Evolutionary conservation across 495 filamentous ascomycete genomes (phyloP).

Genomic region (Tetracladium setigerum): DNA sequence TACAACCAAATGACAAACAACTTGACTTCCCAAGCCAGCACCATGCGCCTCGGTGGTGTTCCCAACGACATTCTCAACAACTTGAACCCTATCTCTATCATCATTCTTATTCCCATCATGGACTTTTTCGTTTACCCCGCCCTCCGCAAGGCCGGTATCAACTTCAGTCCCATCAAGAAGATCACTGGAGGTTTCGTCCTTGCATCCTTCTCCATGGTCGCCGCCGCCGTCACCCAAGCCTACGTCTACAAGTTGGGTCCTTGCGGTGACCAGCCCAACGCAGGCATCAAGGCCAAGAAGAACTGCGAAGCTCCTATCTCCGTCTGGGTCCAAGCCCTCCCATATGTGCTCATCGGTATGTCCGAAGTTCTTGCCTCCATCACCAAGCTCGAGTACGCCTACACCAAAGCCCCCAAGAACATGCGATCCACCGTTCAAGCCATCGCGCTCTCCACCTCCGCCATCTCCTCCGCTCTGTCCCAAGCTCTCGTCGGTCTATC

Average conservation of each 20-base stretch:
- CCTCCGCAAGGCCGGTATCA: conserved; percentile 52
- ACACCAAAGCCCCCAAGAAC: conserved; percentile 70
- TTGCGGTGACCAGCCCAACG: conserved; percentile 40
- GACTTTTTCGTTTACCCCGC: conserved; percentile 63
- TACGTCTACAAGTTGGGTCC: conserved; percentile 60
- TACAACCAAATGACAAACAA: conserved; percentile 48
- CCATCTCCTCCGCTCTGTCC: conserved; percentile 61
- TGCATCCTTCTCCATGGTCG: conserved; percentile 55
- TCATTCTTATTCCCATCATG: conserved; percentile 73
- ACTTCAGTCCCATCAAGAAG: conserved; percentile 66
- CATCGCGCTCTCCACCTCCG: conserved; percentile 61
- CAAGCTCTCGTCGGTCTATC: conserved; percentile 59
- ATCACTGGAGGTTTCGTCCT: conserved; percentile 62
- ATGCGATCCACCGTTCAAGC: conserved; percentile 69
- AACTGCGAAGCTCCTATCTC: conserved; percentile 14
- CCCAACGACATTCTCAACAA: conserved; percentile 78
- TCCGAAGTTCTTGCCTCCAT: conserved; percentile 38
- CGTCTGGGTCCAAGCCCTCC: conserved; percentile 25
- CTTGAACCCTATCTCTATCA: conserved; percentile 65
- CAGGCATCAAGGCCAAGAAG: conserved; percentile 15
- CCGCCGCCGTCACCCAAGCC: conserved; percentile 56
- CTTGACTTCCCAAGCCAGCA: conserved; percentile 66
- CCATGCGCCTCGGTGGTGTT: conserved; percentile 60
- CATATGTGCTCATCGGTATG: conserved; percentile 30
- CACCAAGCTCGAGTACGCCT: conserved; percentile 58